Percentiles rank a stretch among this genome's conserved stretches.
Conservation (phyloP, 2,329 filamentous ascomycete species). For the Hyphodiscus sp. region DNA sequence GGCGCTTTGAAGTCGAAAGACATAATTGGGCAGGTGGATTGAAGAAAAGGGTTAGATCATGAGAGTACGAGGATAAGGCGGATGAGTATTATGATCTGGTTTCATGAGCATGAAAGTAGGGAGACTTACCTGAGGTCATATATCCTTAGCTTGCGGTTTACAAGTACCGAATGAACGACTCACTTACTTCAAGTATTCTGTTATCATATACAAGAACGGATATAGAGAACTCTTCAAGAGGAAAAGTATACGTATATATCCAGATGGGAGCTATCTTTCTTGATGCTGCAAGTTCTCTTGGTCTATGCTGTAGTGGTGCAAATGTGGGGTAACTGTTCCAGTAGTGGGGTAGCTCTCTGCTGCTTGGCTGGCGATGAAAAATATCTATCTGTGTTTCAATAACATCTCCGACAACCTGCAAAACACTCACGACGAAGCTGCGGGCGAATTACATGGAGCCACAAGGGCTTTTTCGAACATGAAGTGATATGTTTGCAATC, state of each 20-base stretch:
- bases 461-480: not conserved
- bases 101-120: not conserved
- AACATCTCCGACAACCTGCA: not conserved
- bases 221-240: too few species aligned
- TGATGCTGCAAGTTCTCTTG: too few species aligned
- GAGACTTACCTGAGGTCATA: constrained; percentile 5
- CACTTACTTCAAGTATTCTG: too few species aligned
- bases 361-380: not conserved
- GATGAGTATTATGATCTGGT: not conserved
- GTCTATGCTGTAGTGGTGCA: not conserved
- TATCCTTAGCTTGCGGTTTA: not conserved
- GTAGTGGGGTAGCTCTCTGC: not conserved
- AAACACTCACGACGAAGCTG: not conserved
- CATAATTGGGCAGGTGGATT: too few species aligned
- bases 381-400: not conserved
- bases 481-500: not conserved
- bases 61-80: constrained; percentile 6
- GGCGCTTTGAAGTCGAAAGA: too few species aligned
- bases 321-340: not conserved
- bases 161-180: too few species aligned
- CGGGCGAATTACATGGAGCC: not conserved
- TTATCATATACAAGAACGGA: too few species aligned
- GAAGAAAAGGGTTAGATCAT: constrained; percentile 4
- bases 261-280: too few species aligned
- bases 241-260: too few species aligned